These are phyloP conservation scores for Entonaema liquescens DNA, from an alignment of 495 filamentous ascomycete species.

Conservation along the genomic window DNA sequence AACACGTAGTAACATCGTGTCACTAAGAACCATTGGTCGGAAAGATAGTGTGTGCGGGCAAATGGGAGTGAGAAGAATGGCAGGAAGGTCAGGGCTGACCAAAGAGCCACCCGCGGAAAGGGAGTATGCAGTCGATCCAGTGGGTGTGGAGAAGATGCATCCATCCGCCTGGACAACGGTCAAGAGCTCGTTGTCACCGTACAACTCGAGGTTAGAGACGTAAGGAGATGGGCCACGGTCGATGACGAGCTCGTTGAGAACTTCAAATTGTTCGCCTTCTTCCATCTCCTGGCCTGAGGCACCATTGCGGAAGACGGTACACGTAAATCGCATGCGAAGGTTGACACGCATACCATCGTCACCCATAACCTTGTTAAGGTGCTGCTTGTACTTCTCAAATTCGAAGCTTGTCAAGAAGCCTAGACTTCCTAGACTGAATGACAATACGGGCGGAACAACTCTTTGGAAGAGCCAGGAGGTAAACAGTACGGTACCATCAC, in stretches of 20 bases:
- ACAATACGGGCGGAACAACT: conserved; percentile 87
- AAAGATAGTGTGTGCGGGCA: conserved; percentile 97
- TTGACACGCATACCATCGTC: conserved; percentile 94
- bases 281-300: conserved; percentile 62
- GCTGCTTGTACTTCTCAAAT: conserved; percentile 80
- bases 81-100: conserved; percentile 95
- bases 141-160: conserved; percentile 96
- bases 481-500: conserved; percentile 91
- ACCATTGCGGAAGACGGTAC: conserved; percentile 83
- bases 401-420: conserved; percentile 95
- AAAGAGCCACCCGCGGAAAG: conserved; percentile 95
- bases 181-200: conserved; percentile 89
- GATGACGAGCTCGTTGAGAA: conserved; percentile 96
- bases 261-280: conserved; percentile 88
- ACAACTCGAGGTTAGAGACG: conserved; percentile 93
- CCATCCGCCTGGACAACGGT: conserved; percentile 97
- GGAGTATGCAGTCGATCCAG: conserved; percentile 93
- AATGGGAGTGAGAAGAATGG: conserved; percentile 96
- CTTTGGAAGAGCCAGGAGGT: conserved; percentile 95
- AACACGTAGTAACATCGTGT: conserved; percentile 88
- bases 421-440: conserved; percentile 86
- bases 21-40: conserved; percentile 98
- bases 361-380: conserved; percentile 86
- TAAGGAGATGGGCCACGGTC: conserved; percentile 97
- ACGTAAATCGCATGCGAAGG: conserved; percentile 96